Conservation (phyloP, 2,329 filamentous ascomycete genomes). For the Hirsutella minnesotensis region DNA sequence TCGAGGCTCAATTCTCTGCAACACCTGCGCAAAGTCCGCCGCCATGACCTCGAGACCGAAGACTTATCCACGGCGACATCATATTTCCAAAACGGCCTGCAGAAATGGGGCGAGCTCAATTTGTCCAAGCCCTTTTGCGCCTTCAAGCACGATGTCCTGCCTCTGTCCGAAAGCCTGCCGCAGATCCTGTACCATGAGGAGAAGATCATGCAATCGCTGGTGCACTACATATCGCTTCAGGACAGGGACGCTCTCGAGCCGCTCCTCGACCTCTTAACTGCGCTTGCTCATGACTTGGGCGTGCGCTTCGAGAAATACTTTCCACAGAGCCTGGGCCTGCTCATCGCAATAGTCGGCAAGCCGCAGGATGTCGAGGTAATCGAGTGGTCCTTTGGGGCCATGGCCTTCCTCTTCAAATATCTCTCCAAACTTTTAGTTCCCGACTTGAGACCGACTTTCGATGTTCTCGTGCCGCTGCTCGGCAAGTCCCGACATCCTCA, state of each 20-base stretch:
- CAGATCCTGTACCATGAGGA: slow-evolving; percentile 87
- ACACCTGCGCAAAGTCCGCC: slow-evolving; percentile 79
- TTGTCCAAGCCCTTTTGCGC: slow-evolving; percentile 67
- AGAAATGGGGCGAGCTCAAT: slow-evolving; percentile 88
- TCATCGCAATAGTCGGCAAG: slow-evolving; percentile 67
- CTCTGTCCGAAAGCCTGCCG: slow-evolving; percentile 78
- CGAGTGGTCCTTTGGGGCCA: slow-evolving; percentile 90
- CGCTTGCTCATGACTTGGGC: slow-evolving; percentile 90
- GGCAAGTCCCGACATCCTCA: slow-evolving; percentile 72
- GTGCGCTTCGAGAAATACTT: slow-evolving; percentile 83
- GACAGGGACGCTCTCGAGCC: slow-evolving; percentile 78
- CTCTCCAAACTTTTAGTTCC: slow-evolving; percentile 77
- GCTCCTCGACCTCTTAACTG: slow-evolving; percentile 74
- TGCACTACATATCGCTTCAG: slow-evolving; percentile 62
- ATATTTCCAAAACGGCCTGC: slow-evolving; percentile 71
- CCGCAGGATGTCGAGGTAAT: slow-evolving; percentile 78
- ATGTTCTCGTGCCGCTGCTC: slow-evolving; percentile 72
- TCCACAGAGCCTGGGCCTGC: slow-evolving; percentile 57
- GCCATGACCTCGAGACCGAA: slow-evolving; percentile 70
- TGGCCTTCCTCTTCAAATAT: slow-evolving; percentile 97
- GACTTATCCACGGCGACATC: slow-evolving; percentile 68
- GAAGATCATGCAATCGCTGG: slow-evolving; percentile 67
- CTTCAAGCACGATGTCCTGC: slow-evolving; percentile 64
- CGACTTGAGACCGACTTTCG: slow-evolving; percentile 73
- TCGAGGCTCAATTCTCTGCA: slow-evolving; percentile 82